Conservation (phyloP, 768 basidiomycete genomes). For the Symmetrospora coprosmae region DNA sequence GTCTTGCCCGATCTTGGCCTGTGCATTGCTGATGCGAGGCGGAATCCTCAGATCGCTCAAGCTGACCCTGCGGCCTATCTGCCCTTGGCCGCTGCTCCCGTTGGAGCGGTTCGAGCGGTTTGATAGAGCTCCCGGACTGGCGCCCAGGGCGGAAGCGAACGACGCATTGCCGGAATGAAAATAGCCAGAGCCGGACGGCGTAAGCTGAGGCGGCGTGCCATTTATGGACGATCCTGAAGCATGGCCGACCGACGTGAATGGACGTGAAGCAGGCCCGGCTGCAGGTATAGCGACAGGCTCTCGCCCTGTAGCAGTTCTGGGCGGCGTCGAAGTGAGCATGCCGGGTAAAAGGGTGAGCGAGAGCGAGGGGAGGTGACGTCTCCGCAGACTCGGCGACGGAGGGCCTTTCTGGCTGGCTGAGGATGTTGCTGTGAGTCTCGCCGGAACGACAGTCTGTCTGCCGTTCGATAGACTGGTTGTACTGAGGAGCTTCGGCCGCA, state of each 20-base stretch:
- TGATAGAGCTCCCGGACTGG: too few species aligned
- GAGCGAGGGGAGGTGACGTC: neutral
- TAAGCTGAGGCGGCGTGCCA: too few species aligned
- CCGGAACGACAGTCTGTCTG: neutral
- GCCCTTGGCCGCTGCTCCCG: too few species aligned
- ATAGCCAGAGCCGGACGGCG: too few species aligned
- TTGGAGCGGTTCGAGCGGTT: too few species aligned
- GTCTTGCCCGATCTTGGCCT: conserved; percentile 34
- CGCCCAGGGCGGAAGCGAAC: too few species aligned
- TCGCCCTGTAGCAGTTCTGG: neutral
- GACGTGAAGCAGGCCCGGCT: too few species aligned
- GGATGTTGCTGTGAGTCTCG: neutral
- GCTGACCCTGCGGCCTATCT: conserved; percentile 29
- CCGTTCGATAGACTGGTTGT: too few species aligned
- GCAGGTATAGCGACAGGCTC: too few species aligned
- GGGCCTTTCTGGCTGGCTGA: neutral
- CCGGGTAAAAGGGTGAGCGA: neutral
- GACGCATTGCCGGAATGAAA: too few species aligned
- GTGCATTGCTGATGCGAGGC: conserved; percentile 31
- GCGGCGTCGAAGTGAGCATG: neutral
- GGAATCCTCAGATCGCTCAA: conserved; percentile 35
- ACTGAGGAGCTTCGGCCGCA: neutral
- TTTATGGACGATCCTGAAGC: too few species aligned
- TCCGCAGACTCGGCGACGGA: neutral
- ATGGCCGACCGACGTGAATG: too few species aligned